phyloP scores from a whole-genome alignment of 257 asterid genomes.

The Plantago major region DNA sequence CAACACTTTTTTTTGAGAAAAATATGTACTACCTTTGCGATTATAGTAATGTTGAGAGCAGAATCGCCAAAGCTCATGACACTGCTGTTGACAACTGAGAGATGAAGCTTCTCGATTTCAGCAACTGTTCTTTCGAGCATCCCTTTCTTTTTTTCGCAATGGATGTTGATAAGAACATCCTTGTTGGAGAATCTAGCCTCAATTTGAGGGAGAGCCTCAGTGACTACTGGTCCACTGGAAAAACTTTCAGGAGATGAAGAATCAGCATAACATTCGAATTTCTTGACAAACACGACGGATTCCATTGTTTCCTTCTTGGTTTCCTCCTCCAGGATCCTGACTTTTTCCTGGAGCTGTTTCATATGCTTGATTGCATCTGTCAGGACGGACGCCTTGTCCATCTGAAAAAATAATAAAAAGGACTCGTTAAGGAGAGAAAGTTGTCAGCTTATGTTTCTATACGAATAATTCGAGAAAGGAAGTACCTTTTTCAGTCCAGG shows the following conservation, averaged over 20 bases:
- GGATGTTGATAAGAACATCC: conserved; percentile 57
- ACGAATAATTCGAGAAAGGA: neutral
- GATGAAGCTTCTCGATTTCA: conserved; percentile 56
- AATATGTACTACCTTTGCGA: conserved; percentile 45
- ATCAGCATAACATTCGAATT: conserved; percentile 21
- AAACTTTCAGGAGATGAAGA: conserved; percentile 27
- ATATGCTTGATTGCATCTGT: conserved; percentile 80
- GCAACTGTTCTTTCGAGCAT: conserved; percentile 37
- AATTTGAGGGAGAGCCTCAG: conserved; percentile 50
- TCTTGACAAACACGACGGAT: conserved; percentile 55
- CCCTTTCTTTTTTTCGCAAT: conserved; percentile 68
- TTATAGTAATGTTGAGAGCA: conserved; percentile 53
- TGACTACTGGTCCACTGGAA: conserved; percentile 14
- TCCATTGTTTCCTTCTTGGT: conserved; percentile 41
- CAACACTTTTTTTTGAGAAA: neutral
- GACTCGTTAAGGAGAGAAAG: neutral
- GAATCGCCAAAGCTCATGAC: conserved; percentile 60
- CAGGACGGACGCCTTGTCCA: conserved; percentile 88
- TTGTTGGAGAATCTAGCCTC: conserved; percentile 52
- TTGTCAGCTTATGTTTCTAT: too few relatives aligned
- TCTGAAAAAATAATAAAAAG: conserved; percentile 23
- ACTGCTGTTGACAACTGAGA: conserved; percentile 57
- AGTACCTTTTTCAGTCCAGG: conserved; percentile 87
- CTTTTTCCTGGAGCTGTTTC: conserved; percentile 73
- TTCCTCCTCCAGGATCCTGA: conserved; percentile 63